Base-by-base conservation (phyloP, 768 basidiomycete species). In the Boletellus emodensis region DNA sequence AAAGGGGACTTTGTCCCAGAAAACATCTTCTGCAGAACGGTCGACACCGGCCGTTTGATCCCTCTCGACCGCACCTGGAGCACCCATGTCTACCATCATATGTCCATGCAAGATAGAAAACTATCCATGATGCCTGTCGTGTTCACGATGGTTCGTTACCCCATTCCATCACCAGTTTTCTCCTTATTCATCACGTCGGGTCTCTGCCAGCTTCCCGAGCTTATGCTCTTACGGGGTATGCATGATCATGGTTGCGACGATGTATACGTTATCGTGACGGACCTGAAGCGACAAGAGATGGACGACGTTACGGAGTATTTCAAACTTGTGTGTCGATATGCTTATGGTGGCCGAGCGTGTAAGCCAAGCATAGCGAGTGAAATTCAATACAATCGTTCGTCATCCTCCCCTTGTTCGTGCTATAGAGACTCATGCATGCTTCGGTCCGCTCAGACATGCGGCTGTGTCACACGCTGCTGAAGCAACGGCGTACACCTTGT, bases 61-160 rank as follows among this genome's bases (percentile, higher is more conserved):
- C 87, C 87, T 38, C 80, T 89, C 58, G 85, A 87, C 75, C 77
- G 87, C 52, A 86, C 85, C 15, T 89, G 87, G 87, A 85, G 83
- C 28, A 89, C 86, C 8, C 84, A 88, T 66, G 83, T 89, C 36
- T 88, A 83, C 61, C 85, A 88, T 64, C 87, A 89, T 53, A 76
- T 80, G 53, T 83, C 85, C 4, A 85, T 87, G 79, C 77, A 81
- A 53, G 85, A 87, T 58, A 75, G 83, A 47, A 84, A 82, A 53
- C 65, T 85, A 36, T 81, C 81, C 22, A 87, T 87, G 85, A 83
- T 86, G 77, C 86, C 83, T 6, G 86, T 89, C 3, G 83, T 89
- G 0, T 87, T 86, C 60, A 87, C 86, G 42, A 87, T 89, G 84
- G 87, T 87, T 75, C 5, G 10, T 63, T 18, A 7, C 17, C 15